Conservation (phyloP, 305 asterid species). For the Plantago lanceolata region DNA sequence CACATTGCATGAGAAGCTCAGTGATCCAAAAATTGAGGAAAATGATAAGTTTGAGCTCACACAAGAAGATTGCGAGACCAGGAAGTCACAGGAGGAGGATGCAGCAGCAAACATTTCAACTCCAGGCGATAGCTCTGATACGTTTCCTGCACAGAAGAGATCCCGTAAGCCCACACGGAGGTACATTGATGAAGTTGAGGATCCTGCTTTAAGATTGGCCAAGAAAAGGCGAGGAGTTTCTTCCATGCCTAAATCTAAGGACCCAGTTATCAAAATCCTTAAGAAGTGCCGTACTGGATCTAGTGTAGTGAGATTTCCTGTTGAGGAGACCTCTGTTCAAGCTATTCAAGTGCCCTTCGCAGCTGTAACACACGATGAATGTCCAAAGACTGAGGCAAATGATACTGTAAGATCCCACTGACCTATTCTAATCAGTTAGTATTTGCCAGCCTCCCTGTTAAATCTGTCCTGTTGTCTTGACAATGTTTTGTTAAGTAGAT, state of each 20-base stretch:
- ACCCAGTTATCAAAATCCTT: conserved; percentile 35
- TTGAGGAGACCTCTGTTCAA: conserved; percentile 47
- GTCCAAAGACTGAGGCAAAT: conserved; percentile 32
- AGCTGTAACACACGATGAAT: conserved; percentile 49
- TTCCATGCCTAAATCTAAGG: conserved; percentile 38
- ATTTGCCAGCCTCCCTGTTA: too few relatives aligned
- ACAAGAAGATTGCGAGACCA: conserved; percentile 30
- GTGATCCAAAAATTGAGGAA: conserved; percentile 32
- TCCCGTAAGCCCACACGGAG: conserved; percentile 80
- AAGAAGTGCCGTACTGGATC: conserved; percentile 43
- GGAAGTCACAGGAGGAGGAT: conserved; percentile 29
- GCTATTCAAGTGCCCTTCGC: conserved; percentile 94
- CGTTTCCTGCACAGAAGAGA: conserved; percentile 50
- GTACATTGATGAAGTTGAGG: conserved; percentile 69
- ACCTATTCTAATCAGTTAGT: background rate
- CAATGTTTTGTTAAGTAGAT: too few relatives aligned
- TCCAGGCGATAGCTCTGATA: conserved; percentile 26
- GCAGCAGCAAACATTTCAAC: conserved; percentile 19
- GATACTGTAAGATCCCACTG: conserved; percentile 29
- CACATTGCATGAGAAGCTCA: conserved; percentile 33
- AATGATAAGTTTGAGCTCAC: conserved; percentile 27
- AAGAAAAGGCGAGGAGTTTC: conserved; percentile 43
- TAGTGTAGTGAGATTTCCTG: conserved; percentile 32
- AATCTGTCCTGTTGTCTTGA: too few relatives aligned
- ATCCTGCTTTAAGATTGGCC: conserved; percentile 34